Evolutionary conservation across 164 flowering plant genomes (phyloP).

Genomic region (Liquidambar formosana): DNA sequence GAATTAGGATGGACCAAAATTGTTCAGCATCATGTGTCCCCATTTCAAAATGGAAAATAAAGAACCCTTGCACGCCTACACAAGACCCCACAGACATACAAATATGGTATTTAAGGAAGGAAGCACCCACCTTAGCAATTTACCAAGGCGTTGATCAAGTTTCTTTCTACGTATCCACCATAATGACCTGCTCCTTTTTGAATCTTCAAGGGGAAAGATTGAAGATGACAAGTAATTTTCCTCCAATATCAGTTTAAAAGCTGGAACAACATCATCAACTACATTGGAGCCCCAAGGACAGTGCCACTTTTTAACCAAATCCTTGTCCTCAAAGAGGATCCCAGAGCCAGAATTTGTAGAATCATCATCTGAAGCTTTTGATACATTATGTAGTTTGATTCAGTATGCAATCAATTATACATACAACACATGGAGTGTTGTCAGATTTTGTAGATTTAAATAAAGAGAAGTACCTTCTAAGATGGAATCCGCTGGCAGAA

Average conservation of each 20-base stretch:
- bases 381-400: conserved; percentile 13
- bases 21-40: background rate
- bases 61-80: background rate
- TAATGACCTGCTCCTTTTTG: conserved; percentile 43
- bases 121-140: conserved; percentile 55
- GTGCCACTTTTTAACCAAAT: conserved; percentile 46
- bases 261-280: conserved; percentile 76
- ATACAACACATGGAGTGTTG: no score
- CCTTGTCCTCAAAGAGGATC: conserved; percentile 16
- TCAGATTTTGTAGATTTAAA: no score
- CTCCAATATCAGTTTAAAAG: conserved; percentile 62
- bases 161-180: conserved; percentile 86
- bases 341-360: conserved; percentile 19
- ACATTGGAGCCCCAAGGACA: conserved; percentile 88
- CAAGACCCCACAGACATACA: background rate
- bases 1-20: background rate
- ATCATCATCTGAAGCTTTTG: conserved; percentile 46
- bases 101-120: background rate
- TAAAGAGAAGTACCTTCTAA: conserved; percentile 68
- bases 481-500: conserved; percentile 60
- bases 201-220: conserved; percentile 37
- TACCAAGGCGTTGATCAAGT: conserved; percentile 65
- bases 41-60: background rate
- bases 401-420: background rate
- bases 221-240: conserved; percentile 71